Conservation (phyloP, 108 stramenopile species). For the Fragilariopsis cylindrus region DNA sequence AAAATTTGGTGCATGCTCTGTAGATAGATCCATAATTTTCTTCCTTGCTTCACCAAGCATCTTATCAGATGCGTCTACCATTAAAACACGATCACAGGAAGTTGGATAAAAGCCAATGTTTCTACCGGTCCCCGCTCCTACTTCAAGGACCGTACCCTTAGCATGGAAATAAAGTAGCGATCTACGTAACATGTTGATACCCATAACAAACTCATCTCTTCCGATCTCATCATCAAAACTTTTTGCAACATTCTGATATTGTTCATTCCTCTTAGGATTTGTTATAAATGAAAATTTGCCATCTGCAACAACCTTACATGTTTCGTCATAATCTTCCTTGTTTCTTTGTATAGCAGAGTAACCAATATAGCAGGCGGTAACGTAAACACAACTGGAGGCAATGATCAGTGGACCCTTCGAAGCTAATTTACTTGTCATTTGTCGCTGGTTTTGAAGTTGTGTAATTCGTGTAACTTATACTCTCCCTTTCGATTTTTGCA, state of each 20-base stretch:
- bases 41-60: slow-evolving; percentile 75
- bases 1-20: slow-evolving; percentile 38
- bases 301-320: slow-evolving; percentile 6
- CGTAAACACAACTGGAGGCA: slow-evolving; percentile 30
- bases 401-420: slow-evolving; percentile 19
- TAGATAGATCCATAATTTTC: slow-evolving; percentile 39
- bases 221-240: slow-evolving; percentile 72
- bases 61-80: slow-evolving; percentile 74
- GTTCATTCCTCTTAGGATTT: slow-evolving; percentile 59
- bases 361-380: slow-evolving; percentile 30
- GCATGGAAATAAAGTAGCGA: slow-evolving; percentile 77
- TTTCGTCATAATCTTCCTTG: slow-evolving; percentile 34
- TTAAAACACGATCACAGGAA: slow-evolving; percentile 57
- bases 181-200: slow-evolving; percentile 71
- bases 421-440: slow-evolving; percentile 25
- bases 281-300: slow-evolving; percentile 40
- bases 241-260: slow-evolving; percentile 69
- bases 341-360: slow-evolving; percentile 27
- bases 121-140: slow-evolving; percentile 87
- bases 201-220: slow-evolving; percentile 77
- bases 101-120: slow-evolving; percentile 75
- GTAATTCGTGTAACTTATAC: too few species aligned
- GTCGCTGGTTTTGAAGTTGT: too few species aligned
- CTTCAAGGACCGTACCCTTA: slow-evolving; percentile 81
- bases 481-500: too few species aligned